Evolutionary conservation across 1,284 basidiomycete genomes (phyloP), one percentile per base, ranked within the genome.

Genomic region (Sporisorium iseilematis-ciliati): DNA sequence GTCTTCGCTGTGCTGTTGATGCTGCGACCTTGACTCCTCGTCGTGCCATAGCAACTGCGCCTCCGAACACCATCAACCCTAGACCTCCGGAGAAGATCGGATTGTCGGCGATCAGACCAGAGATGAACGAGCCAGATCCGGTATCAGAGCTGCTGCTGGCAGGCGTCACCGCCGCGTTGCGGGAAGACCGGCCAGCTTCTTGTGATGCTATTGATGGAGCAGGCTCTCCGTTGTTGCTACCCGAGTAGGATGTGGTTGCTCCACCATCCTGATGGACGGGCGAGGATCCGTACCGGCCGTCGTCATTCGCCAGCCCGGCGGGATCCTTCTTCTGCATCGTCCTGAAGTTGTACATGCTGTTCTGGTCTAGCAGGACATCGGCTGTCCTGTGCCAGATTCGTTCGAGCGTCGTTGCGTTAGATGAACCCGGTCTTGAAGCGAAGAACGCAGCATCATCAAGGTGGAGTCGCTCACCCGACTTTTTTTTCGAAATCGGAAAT

Each of bases 1-100:
- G 89, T 33, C 96, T 90, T 25, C 97, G 89, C 64, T 93, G 94
- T 45, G 95, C 90, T 35, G 92, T 89, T 4, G 89, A 90, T 6
- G 92, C 89, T 20, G 91, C 91, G 18, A 93, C 87, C 11, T 91
- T 89, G 21, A 91, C 82, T 31, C 90, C 90, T 81, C 74, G 63
- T 8, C 80, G 63, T 1, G 70, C 31, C 51, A 80, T 57, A 21
- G 82, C 82, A 8, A 85, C 43, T 0, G 71, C 77, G 33, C 79
- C 77, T 45, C 83, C 83, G 48, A 85, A 79, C 26, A 84, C 63
- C 82, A 85, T 84, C 33, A 85, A 65, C 16, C 82, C 82, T 10
- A 84, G 63, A 29, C 83, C 83, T 21, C 82, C 82, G 8, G 77
- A 80, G 51, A 85, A 82, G 72, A 79, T 77, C 3, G 82, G 82